Evolutionary conservation across 805 yeast genomes (phyloP).

Genomic region (Priceomyces castillae): DNA sequence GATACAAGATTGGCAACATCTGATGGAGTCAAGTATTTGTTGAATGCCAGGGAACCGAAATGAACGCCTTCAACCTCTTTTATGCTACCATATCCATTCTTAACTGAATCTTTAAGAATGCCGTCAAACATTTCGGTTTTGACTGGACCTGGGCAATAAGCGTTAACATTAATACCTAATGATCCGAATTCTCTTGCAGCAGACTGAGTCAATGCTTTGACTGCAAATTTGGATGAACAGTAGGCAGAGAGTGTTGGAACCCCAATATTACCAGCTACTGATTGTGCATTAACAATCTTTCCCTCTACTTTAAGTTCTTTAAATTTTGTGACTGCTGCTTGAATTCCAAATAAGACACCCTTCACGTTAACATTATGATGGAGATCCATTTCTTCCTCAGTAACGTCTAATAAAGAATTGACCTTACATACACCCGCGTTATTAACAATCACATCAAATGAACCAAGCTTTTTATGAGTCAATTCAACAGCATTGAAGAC

Average conservation of each 20-base stretch:
- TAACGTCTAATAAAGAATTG: conserved; percentile 39
- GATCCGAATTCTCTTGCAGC: conserved; percentile 36
- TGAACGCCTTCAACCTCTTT: neutral
- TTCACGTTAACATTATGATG: conserved; percentile 41
- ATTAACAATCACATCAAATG: conserved; percentile 27
- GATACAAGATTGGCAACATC: conserved; percentile 45
- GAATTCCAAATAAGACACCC: conserved; percentile 45
- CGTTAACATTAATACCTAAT: conserved; percentile 37
- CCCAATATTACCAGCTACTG: conserved; percentile 45
- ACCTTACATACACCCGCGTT: conserved; percentile 49
- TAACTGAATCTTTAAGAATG: conserved; percentile 32
- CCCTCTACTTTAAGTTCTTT: conserved; percentile 46
- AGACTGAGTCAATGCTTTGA: conserved; percentile 43
- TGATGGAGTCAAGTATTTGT: conserved; percentile 1
- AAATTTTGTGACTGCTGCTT: conserved; percentile 48
- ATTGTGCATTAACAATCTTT: conserved; percentile 43
- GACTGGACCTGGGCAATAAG: conserved; percentile 46
- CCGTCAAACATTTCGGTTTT: conserved; percentile 42
- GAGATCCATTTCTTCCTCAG: conserved; percentile 31
- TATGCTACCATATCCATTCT: conserved; percentile 13
- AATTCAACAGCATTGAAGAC: neutral
- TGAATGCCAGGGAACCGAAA: neutral
- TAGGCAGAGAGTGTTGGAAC: conserved; percentile 46
- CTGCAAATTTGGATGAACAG: conserved; percentile 50
- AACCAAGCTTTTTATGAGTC: neutral